These are phyloP conservation scores for Blastosporella zonata DNA, from an alignment of 1,284 basidiomycete genomes.

Conservation along the genomic window DNA sequence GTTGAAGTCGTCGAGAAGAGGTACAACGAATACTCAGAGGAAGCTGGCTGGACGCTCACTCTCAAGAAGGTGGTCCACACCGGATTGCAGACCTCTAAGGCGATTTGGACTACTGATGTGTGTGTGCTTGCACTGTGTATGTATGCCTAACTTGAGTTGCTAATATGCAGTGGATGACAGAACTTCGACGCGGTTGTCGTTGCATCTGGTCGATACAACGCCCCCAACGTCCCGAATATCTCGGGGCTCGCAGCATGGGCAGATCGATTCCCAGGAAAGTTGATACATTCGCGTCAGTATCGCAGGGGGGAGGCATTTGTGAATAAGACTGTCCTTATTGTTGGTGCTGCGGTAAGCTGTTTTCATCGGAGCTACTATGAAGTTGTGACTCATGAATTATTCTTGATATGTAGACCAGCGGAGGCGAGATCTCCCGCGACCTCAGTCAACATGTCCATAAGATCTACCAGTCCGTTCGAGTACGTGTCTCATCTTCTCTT, in stretches of 20 bases:
- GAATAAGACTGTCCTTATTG: conserved; percentile 42
- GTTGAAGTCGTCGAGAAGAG: conserved; percentile 45
- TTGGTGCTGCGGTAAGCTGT: conserved; percentile 39
- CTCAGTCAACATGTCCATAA: conserved; percentile 6
- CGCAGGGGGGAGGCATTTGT: conserved; percentile 36
- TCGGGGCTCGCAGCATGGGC: conserved; percentile 37
- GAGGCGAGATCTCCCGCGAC: conserved; percentile 21
- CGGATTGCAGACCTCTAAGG: conserved; percentile 26
- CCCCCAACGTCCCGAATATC: conserved; percentile 41
- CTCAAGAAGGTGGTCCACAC: conserved; percentile 30
- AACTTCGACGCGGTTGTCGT: conserved; percentile 46
- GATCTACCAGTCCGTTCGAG: conserved; percentile 36
- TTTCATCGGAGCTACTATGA: neutral
- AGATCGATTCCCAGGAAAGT: conserved; percentile 29
- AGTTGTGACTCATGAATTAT: neutral
- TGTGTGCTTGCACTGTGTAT: neutral
- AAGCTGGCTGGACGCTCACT: conserved; percentile 39
- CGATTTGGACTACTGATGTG: conserved; percentile 36
- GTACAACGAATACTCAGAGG: conserved; percentile 26
- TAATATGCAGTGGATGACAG: conserved; percentile 21
- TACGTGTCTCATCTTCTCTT: conserved; percentile 18
- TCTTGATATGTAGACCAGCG: conserved; percentile 34
- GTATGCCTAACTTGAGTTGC: too few relatives aligned
- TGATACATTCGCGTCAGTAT: conserved; percentile 46
- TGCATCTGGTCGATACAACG: conserved; percentile 44